Evolutionary conservation across 345 rosid genomes (phyloP), one percentile per base, ranked within the genome.

Genomic region (Murraya paniculata): DNA sequence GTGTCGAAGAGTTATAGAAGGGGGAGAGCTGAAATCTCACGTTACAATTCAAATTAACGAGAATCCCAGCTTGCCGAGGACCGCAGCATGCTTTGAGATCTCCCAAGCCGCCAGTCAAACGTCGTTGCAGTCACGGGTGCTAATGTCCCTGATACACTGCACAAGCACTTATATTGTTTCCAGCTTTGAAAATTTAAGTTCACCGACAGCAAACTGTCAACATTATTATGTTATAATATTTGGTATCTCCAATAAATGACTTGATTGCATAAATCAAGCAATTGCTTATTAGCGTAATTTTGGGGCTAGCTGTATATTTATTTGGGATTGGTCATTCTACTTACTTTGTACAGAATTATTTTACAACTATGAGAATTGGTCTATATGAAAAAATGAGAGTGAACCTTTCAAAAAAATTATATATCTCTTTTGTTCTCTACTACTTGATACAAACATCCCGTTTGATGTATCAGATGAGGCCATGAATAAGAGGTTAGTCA

Each of bases 71-170:
- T 33, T 76, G 62, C 6, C 30, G 45, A 16, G 61, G 18, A 66
- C 27, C 24, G 67, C 82, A 83, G 68, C 79, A 77, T 10, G 30
- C 45, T 0, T 16, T 1, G 22, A 85, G 85, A 48, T 87, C 88
- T 24, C 19, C 33, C 14, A 70, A 55, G 50, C 85, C 85, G 11
- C n/a, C 4, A 6, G 1, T 2, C 62, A 85, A 82, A 56, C 88
- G 22, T 0, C 41, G 1, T 2, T 5, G 62, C 90, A 87, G 0
- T 71, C 61, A 22, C 3, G 28, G 10, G 27, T 9, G 1, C 61
- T 2, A 35, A 83, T 80, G 78, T 83, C 90, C 68, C 84, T 79
- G 7, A 81, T 81, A 55, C 88, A 85, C 73, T 85, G 90, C 22
- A 75, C 84, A 48, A 83, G 82, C 22, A 82, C 84, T 25, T 81